Evolutionary conservation across 148 eudicot species (phyloP).

Genomic region (Camellia granthamiana): DNA sequence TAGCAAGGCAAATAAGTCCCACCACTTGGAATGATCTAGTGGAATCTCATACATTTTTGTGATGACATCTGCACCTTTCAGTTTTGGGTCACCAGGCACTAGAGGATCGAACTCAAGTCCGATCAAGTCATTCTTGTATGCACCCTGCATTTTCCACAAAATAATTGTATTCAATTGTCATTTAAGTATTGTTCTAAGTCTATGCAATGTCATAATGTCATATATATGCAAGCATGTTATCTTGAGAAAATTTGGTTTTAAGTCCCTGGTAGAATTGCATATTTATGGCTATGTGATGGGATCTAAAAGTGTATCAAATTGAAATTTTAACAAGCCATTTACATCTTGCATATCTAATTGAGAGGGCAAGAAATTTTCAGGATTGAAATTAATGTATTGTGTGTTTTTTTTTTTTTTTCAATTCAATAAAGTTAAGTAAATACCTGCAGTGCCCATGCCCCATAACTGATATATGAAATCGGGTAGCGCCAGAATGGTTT

Average conservation of each 20-base stretch:
- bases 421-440: not conserved
- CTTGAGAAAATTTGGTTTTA: not conserved
- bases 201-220: not conserved
- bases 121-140: constrained; percentile 65
- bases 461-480: constrained; percentile 66
- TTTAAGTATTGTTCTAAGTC: too few relatives aligned
- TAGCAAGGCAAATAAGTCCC: constrained; percentile 57
- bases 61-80: constrained; percentile 53
- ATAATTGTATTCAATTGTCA: too few relatives aligned
- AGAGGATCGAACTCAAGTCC: constrained; percentile 73
- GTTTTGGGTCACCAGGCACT: constrained; percentile 49
- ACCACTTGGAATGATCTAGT: constrained; percentile 68
- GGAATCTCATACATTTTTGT: constrained; percentile 50
- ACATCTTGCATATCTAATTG: too few relatives aligned
- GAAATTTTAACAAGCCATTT: not conserved
- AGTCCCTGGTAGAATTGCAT: not conserved
- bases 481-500: constrained; percentile 89
- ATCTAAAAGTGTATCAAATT: not conserved
- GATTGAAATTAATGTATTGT: too few relatives aligned
- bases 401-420: not conserved
- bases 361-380: too few relatives aligned
- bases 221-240: not conserved
- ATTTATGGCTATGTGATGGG: not conserved
- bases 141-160: constrained; percentile 40
- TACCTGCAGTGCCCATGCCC: constrained; percentile 91